Evolutionary conservation across 768 basidiomycete species (phyloP).

Genomic region (Gloeophyllum trabeum): DNA sequence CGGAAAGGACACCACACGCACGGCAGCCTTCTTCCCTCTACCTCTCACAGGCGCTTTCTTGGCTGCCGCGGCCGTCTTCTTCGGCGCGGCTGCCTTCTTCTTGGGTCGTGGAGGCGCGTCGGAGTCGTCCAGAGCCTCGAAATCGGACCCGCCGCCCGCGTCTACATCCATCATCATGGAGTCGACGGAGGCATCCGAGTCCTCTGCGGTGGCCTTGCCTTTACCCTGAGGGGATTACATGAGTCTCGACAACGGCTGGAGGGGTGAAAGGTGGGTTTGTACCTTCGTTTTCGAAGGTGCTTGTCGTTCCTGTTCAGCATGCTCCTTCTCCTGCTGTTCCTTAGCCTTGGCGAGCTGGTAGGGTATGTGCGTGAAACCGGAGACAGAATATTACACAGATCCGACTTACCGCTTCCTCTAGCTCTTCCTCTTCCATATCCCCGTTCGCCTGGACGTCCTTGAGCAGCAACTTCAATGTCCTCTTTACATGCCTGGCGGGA

Average conservation of each 20-base stretch:
- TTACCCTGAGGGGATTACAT: constrained; percentile 7
- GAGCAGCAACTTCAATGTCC: constrained; percentile 48
- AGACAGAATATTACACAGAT: not conserved
- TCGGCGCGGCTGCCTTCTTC: constrained; percentile 19
- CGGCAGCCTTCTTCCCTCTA: constrained; percentile 25
- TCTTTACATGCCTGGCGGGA: constrained; percentile 64
- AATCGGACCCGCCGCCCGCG: constrained; percentile 25
- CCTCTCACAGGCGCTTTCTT: constrained; percentile 21
- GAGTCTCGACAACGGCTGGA: not conserved
- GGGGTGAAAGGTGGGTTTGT: constrained; percentile 1
- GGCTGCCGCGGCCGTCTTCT: constrained; percentile 20
- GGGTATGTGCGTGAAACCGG: too few species aligned
- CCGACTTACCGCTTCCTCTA: constrained; percentile 57
- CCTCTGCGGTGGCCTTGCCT: constrained; percentile 41
- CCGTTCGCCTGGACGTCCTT: constrained; percentile 56
- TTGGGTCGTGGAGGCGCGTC: constrained; percentile 13
- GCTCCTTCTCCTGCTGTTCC: constrained; percentile 56
- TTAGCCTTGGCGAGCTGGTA: constrained; percentile 58
- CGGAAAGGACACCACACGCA: not conserved
- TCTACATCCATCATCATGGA: constrained; percentile 77
- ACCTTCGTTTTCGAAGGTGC: constrained; percentile 34
- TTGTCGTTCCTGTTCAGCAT: constrained; percentile 32
- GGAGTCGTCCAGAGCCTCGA: constrained; percentile 35
- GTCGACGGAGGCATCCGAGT: constrained; percentile 46
- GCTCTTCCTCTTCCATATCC: constrained; percentile 58